Evolutionary conservation across 352 stramenopile species (phyloP).

Genomic region (Pythium monospermum): DNA sequence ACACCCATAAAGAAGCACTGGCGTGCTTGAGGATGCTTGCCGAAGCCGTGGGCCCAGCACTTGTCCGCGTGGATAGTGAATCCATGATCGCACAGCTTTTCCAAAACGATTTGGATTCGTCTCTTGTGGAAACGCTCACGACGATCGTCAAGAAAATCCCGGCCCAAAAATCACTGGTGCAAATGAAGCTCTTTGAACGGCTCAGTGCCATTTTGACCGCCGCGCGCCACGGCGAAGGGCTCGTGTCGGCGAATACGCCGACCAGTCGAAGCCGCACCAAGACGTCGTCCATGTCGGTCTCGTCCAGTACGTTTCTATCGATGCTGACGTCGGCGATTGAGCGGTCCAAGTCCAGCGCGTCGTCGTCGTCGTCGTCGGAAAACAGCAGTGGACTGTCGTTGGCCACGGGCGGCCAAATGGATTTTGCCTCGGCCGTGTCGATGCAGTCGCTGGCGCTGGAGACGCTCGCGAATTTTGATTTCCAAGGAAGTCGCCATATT

Average conservation of each 20-base stretch:
- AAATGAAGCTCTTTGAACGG: constrained; percentile 82
- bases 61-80: constrained; percentile 79
- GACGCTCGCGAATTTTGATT: constrained; percentile 84
- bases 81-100: constrained; percentile 77
- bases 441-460: constrained; percentile 84
- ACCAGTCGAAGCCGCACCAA: constrained; percentile 67
- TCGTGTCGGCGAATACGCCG: constrained; percentile 41
- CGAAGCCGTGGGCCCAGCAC: constrained; percentile 59
- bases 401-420: constrained; percentile 23
- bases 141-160: constrained; percentile 85
- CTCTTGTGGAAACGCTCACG: constrained; percentile 76
- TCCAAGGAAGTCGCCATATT: constrained; percentile 79
- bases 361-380: constrained; percentile 34
- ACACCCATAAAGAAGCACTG: constrained; percentile 81
- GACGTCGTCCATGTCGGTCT: constrained; percentile 62
- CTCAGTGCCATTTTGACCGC: constrained; percentile 66
- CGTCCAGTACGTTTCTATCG: constrained; percentile 64
- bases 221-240: constrained; percentile 38
- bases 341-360: constrained; percentile 30
- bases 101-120: constrained; percentile 77
- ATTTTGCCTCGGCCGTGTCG: constrained; percentile 48
- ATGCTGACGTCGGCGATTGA: constrained; percentile 61
- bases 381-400: constrained; percentile 10
- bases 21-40: constrained; percentile 80
- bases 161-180: constrained; percentile 65